Percentiles rank a stretch among this genome's conserved stretches.
Conservation (phyloP, 2,329 filamentous ascomycete genomes). For the Amauroascus verrucosus region DNA sequence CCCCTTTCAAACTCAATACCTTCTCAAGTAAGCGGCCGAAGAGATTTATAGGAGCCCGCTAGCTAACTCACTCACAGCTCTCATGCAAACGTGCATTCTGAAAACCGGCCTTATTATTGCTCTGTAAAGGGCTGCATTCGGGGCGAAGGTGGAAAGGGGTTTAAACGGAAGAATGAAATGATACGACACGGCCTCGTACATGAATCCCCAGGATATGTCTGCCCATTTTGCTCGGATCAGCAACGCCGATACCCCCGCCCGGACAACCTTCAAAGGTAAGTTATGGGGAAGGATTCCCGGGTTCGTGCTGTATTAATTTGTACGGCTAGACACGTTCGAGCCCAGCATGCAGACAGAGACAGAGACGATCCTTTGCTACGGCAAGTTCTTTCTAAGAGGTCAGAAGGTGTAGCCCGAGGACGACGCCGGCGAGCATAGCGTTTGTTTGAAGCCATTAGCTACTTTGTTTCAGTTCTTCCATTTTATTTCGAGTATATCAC, state of each 20-base stretch:
- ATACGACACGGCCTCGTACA: constrained; percentile 78
- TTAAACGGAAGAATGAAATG: constrained; percentile 62
- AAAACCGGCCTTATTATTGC: constrained; percentile 54
- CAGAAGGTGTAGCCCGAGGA: constrained; percentile 72
- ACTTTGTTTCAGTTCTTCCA: not conserved
- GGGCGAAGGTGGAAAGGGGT: constrained; percentile 53
- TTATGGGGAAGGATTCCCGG: constrained; percentile 10
- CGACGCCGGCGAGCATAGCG: constrained; percentile 52
- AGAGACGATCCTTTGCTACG: constrained; percentile 74
- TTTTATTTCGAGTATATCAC: not conserved
- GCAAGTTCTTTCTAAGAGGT: constrained; percentile 74
- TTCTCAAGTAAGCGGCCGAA: constrained; percentile 46
- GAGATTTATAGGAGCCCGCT: not conserved
- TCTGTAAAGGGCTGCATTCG: constrained; percentile 49
- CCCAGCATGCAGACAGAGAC: constrained; percentile 81
- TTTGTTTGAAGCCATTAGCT: not conserved
- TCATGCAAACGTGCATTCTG: constrained; percentile 52
- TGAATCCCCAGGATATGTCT: constrained; percentile 87
- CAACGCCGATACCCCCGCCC: constrained; percentile 92
- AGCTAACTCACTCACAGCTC: constrained; percentile 27
- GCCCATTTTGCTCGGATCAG: constrained; percentile 86
- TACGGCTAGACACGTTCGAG: constrained; percentile 68
- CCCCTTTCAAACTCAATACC: constrained; percentile 56
- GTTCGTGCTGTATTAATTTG: not conserved
- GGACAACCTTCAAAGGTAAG: constrained; percentile 87